These are phyloP conservation scores for Tylopilus plumbeoviolaceoides DNA, from an alignment of 768 basidiomycete genomes.

Conservation along the genomic window DNA sequence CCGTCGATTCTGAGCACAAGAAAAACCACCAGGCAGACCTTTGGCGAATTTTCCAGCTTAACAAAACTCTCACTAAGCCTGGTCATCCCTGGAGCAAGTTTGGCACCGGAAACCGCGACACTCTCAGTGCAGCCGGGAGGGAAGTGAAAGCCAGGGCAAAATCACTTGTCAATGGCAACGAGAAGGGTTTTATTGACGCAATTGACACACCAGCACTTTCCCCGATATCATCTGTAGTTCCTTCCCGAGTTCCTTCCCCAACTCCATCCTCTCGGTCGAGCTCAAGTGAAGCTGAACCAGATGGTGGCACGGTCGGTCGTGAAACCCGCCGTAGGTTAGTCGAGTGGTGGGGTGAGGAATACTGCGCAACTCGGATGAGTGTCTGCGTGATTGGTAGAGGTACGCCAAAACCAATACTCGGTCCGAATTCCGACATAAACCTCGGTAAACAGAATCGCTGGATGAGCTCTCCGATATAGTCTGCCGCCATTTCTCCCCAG, in stretches of 20 bases:
- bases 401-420: slow-evolving; percentile 22
- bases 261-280: slow-evolving; percentile 51
- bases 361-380: slow-evolving; percentile 80
- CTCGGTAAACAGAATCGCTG: slow-evolving; percentile 54
- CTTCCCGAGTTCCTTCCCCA: slow-evolving; percentile 43
- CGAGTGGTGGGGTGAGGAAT: slow-evolving; percentile 82
- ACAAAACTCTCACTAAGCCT: slow-evolving; percentile 75
- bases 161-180: slow-evolving; percentile 25
- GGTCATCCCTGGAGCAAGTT: slow-evolving; percentile 91
- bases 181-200: slow-evolving; percentile 21
- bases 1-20: slow-evolving; percentile 96
- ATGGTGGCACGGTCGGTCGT: slow-evolving; percentile 73
- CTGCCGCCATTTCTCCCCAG: slow-evolving; percentile 65
- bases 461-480: slow-evolving; percentile 65
- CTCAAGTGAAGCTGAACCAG: slow-evolving; percentile 59
- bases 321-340: slow-evolving; percentile 75
- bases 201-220: slow-evolving; percentile 33
- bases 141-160: slow-evolving; percentile 49
- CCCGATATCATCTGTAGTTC: slow-evolving; percentile 45
- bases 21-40: slow-evolving; percentile 89
- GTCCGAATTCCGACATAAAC: not conserved
- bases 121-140: slow-evolving; percentile 59
- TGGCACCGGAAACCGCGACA: slow-evolving; percentile 80
- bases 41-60: slow-evolving; percentile 94
- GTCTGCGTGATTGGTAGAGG: slow-evolving; percentile 79